Percentiles rank a stretch among this genome's conserved stretches.
Conservation (phyloP, 768 basidiomycete species). For the Pilatotrama ljubarskyi region DNA sequence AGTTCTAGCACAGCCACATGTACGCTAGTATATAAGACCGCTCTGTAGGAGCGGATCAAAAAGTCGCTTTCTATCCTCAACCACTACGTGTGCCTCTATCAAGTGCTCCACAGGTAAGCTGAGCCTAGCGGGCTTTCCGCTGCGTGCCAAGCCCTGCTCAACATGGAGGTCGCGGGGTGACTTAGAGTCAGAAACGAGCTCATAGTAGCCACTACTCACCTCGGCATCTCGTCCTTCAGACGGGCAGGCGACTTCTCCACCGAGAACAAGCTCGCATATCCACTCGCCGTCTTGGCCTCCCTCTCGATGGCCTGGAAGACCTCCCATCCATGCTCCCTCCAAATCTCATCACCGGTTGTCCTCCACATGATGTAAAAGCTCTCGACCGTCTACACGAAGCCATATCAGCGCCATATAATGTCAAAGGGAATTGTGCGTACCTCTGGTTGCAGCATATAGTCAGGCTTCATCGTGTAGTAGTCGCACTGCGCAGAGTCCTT, state of each 20-base stretch:
- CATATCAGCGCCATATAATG: no score
- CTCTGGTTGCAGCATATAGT: conserved; percentile 70
- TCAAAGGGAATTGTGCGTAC: conserved; percentile 64
- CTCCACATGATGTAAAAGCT: conserved; percentile 73
- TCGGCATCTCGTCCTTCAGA: conserved; percentile 65
- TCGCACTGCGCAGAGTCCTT: conserved; percentile 39
- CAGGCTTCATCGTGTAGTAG: conserved; percentile 47
- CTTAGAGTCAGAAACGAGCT: no score
- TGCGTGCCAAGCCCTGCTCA: no score
- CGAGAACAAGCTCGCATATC: conserved; percentile 57
- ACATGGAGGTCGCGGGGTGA: no score
- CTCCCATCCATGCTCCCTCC: conserved; percentile 72
- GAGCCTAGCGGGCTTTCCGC: no score
- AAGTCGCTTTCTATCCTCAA: no score
- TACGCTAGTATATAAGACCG: no score
- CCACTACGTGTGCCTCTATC: no score
- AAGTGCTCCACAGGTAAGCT: no score
- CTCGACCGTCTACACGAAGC: conserved; percentile 73
- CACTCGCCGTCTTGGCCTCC: conserved; percentile 55
- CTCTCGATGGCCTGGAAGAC: conserved; percentile 70
- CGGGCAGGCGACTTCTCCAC: conserved; percentile 47
- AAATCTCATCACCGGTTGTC: conserved; percentile 63
- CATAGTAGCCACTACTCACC: conserved; percentile 44
- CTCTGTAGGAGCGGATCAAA: no score
- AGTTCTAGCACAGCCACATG: no score